phyloP scores from a whole-genome alignment of 192 early-diverging fungal genomes.

The Backusella macrospora region DNA sequence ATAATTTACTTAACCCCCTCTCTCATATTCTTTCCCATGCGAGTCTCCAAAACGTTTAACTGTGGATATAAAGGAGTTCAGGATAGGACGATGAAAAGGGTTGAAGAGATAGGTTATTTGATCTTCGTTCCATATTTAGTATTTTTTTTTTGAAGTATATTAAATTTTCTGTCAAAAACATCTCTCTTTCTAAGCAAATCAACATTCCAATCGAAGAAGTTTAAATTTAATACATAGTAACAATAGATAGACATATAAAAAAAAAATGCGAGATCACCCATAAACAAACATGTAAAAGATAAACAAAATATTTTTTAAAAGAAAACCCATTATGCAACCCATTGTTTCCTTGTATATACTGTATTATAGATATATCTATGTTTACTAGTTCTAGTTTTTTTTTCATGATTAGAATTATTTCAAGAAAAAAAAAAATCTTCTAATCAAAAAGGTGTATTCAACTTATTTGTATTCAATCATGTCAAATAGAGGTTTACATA shows the following conservation, averaged over 20 bases:
- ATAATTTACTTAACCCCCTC: too few species aligned
- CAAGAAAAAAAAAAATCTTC: too few species aligned
- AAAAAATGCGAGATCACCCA: background rate
- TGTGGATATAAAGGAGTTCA: background rate
- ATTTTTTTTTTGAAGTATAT: background rate
- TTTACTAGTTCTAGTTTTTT: too few species aligned
- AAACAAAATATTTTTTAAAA: too few species aligned
- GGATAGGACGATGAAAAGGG: background rate
- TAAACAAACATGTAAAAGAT: constrained; percentile 1
- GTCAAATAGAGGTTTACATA: too few species aligned
- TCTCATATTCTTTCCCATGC: background rate
- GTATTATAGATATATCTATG: too few species aligned
- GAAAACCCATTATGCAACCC: too few species aligned
- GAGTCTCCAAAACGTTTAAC: background rate
- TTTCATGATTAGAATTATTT: too few species aligned
- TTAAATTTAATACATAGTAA: background rate
- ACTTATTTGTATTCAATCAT: too few species aligned
- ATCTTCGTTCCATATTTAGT: background rate
- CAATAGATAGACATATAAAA: too few species aligned
- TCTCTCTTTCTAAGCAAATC: background rate
- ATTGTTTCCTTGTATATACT: too few species aligned
- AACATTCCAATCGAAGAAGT: background rate
- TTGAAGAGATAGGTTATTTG: background rate
- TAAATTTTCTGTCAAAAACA: constrained; percentile 7
- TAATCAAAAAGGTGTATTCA: too few species aligned